Base-by-base conservation (phyloP, 202 grass and related monocot species). In the Setaria italica region DNA sequence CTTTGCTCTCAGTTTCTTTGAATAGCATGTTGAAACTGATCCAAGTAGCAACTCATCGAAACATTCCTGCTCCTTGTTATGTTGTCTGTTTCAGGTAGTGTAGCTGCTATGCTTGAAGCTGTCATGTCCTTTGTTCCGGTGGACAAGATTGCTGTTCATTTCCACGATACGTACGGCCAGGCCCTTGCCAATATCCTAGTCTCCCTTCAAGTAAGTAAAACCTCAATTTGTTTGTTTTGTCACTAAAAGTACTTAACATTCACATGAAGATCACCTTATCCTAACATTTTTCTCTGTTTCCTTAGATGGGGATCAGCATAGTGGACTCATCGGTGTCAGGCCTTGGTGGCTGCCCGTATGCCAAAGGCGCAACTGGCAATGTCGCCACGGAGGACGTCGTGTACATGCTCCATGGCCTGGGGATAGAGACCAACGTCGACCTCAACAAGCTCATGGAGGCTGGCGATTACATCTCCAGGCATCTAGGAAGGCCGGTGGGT, bases 121-220 rank as follows among this genome's bases (percentile, higher is more conserved):
- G 91, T 98, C 32, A 87, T 88, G 70, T 78, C 84, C 33, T 77
- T 88, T 17, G 71, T 98, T 67, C 96, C 93, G 17, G 76, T 82
- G n/a, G 90, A 95, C 71, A 98, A 94, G 79, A 74, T 98, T 48
- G 93, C 93, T 13, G 91, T 92, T 47, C 96, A 98, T 86, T 95
- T 95, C 74, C 96, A 98, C 49, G 96, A 95, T 73, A 98, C 96
- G 25, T 98, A 98, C 17, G 96, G 96, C 55, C 93, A 98, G 60
- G 87, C 93, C 65, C 96, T 98, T 67, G 81, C 93, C 19, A 98
- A 98, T 80, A 95, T 98, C 72, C 84, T 98, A 0, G 91, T 79
- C 29, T 95, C 96, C 47, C 96, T 98, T 41, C 93, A 98, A 80
- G 96, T 98, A 88, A 94, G 88, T 48, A 85, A 84, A 88, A 46